A percentile compares a stretch with the other conserved stretches of the same genome.
phyloP scores from a whole-genome alignment of 2,329 filamentous ascomycete genomes.

The Ceratocystis smalleyi region DNA sequence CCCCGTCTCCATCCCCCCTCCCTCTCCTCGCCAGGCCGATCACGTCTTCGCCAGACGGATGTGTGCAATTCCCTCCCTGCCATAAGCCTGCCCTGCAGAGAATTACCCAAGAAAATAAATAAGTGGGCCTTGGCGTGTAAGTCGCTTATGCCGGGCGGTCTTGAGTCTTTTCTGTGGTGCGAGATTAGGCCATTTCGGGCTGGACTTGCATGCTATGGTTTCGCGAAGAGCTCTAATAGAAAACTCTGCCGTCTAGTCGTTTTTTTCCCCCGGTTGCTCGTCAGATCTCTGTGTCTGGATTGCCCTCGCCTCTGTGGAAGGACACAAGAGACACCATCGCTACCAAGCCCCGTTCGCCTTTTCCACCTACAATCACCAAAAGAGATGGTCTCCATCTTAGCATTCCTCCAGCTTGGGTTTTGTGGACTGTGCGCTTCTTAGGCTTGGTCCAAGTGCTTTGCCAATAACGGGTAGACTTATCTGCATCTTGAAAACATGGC shows the following conservation, averaged over 20 bases:
- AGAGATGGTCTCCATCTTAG: neutral
- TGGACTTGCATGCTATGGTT: neutral
- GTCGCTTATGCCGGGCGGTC: conserved; percentile 1
- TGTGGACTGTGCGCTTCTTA: neutral
- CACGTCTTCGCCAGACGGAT: neutral
- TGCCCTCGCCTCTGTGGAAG: neutral
- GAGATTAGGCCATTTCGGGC: neutral
- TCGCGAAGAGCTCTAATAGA: neutral
- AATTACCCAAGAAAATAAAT: neutral
- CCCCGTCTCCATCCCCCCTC: too few relatives aligned
- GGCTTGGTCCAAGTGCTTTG: neutral
- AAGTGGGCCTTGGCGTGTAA: neutral
- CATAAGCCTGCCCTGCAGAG: neutral
- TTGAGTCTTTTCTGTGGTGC: neutral
- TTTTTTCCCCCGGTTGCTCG: neutral
- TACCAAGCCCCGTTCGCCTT: neutral
- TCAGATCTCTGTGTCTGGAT: neutral
- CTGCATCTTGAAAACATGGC: neutral
- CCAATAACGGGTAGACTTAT: conserved; percentile 4
- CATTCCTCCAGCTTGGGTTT: neutral
- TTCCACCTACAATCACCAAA: neutral
- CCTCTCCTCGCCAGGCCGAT: neutral
- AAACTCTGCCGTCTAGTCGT: neutral
- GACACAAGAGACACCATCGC: neutral
- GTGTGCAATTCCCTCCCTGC: neutral